Percentiles rank a stretch among this genome's conserved stretches.
Conservation (phyloP, 768 basidiomycete genomes). For the Coprinellus micaceus region DNA sequence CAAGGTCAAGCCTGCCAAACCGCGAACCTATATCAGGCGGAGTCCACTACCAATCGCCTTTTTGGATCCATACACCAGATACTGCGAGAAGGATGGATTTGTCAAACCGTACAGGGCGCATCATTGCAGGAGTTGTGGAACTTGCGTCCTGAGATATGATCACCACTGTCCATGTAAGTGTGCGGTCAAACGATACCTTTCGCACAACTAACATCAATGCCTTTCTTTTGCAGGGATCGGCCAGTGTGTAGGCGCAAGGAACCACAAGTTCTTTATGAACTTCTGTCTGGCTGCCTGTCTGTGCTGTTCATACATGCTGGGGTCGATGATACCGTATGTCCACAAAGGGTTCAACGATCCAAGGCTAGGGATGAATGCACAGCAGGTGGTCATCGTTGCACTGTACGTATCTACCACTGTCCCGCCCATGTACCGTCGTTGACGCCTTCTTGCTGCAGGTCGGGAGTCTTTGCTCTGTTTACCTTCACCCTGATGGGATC, state of each 20-base stretch:
- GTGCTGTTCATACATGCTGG: conserved; percentile 61
- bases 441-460: conserved; percentile 31
- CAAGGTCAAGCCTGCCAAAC: not conserved
- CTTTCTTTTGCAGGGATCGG: conserved; percentile 69
- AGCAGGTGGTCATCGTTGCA: conserved; percentile 68
- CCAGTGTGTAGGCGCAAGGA: conserved; percentile 89
- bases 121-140: conserved; percentile 82
- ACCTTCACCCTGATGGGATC: conserved; percentile 50
- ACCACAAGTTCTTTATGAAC: conserved; percentile 91
- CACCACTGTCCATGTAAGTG: conserved; percentile 86
- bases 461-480: conserved; percentile 73
- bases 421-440: not conserved
- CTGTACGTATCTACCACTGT: conserved; percentile 49
- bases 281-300: conserved; percentile 64
- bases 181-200: too few species aligned
- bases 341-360: conserved; percentile 27
- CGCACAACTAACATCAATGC: too few species aligned
- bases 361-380: conserved; percentile 47
- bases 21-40: conserved; percentile 25
- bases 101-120: conserved; percentile 74
- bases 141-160: conserved; percentile 82
- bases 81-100: conserved; percentile 59
- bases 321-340: conserved; percentile 54
- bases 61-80: conserved; percentile 61
- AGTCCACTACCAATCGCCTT: conserved; percentile 37